Conservation (phyloP, 1,284 basidiomycete species). For the Puccinia triticina region DNA sequence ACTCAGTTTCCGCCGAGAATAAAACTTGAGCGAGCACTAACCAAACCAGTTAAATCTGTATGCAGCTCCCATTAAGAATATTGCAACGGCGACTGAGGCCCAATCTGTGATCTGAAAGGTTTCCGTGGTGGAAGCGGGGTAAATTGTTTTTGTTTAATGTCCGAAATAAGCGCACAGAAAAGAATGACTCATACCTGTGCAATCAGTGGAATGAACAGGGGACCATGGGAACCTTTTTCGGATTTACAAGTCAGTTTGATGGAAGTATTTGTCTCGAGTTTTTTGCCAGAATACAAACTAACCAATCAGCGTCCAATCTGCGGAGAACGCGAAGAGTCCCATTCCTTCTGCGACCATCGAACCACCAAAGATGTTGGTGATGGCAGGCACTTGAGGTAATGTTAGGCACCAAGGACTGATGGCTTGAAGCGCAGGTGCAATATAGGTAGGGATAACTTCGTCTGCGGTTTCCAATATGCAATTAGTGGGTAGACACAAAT, state of each 20-base stretch:
- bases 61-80: slow-evolving; percentile 45
- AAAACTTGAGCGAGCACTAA: neutral
- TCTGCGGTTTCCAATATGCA: slow-evolving; percentile 8
- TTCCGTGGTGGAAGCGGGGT: neutral
- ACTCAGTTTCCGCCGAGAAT: neutral
- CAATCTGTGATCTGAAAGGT: slow-evolving; percentile 39
- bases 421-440: slow-evolving; percentile 48
- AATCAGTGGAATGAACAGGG: slow-evolving; percentile 31
- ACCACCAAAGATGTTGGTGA: slow-evolving; percentile 47
- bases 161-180: neutral
- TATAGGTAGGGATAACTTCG: slow-evolving; percentile 42
- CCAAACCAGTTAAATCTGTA: slow-evolving; percentile 51
- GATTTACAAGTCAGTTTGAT: neutral
- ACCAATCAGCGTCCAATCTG: slow-evolving; percentile 47
- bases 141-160: neutral
- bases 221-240: slow-evolving; percentile 29
- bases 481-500: too few species aligned
- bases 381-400: slow-evolving; percentile 26
- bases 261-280: neutral
- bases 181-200: slow-evolving; percentile 28
- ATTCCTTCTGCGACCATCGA: slow-evolving; percentile 43
- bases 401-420: slow-evolving; percentile 52
- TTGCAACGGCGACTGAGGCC: slow-evolving; percentile 25
- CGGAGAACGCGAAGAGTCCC: slow-evolving; percentile 32
- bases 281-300: neutral